Conservation (phyloP, 2,329 filamentous ascomycete genomes). For the Venturia aucupariae region DNA sequence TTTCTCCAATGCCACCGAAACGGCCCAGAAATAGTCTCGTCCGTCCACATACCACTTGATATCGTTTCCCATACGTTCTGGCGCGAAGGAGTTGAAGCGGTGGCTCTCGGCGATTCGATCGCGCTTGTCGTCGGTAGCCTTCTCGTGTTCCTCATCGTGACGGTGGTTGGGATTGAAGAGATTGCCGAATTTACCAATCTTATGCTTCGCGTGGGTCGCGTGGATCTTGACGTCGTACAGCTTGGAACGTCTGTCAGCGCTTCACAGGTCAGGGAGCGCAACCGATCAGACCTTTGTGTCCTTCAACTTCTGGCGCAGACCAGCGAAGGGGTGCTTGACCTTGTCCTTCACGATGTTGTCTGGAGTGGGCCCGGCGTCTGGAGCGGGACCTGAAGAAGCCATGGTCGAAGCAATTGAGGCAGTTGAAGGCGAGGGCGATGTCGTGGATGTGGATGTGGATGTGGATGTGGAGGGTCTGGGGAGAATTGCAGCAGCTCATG, state of each 20-base stretch:
- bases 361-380: not conserved
- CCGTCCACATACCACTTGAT: slow-evolving; percentile 98
- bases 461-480: not conserved
- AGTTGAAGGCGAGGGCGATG: not conserved
- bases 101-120: slow-evolving; percentile 61
- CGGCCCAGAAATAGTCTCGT: slow-evolving; percentile 87
- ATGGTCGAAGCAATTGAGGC: not conserved
- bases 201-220: slow-evolving; percentile 51
- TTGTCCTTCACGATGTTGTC: slow-evolving; percentile 22
- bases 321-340: slow-evolving; percentile 30
- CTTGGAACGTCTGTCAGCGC: not conserved
- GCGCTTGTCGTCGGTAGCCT: slow-evolving; percentile 73
- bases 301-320: slow-evolving; percentile 36
- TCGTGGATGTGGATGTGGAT: not conserved
- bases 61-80: slow-evolving; percentile 72
- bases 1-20: slow-evolving; percentile 79
- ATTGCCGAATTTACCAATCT: slow-evolving; percentile 55
- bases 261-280: not conserved
- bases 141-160: slow-evolving; percentile 88
- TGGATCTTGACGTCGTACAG: slow-evolving; percentile 43
- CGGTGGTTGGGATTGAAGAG: slow-evolving; percentile 79
- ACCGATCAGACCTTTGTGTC: slow-evolving; percentile 25
- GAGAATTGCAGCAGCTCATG: not conserved
- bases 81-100: slow-evolving; percentile 85
- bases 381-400: not conserved